These are phyloP conservation scores for Crithidia thermophila DNA, from an alignment of 208 protist genomes.

Conservation along the genomic window DNA sequence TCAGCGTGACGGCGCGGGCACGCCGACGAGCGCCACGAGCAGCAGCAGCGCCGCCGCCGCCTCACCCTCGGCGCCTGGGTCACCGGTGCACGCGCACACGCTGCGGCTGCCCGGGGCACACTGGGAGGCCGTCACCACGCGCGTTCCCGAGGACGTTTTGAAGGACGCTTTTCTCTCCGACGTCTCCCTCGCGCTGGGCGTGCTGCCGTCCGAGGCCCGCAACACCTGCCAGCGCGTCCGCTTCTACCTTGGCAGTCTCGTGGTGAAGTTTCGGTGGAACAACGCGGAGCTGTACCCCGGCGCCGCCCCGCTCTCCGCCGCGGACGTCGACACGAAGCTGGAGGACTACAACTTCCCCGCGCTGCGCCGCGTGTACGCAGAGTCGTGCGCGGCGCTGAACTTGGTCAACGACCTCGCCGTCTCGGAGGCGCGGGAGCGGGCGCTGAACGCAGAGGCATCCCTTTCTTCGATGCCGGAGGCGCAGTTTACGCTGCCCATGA, in stretches of 20 bases:
- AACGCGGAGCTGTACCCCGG: constrained; percentile 28
- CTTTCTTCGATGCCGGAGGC: not conserved
- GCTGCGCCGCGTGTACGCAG: constrained; percentile 26
- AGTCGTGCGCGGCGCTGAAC: constrained; percentile 10
- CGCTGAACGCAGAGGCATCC: not conserved
- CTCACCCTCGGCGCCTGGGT: not conserved
- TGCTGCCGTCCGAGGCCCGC: constrained; percentile 31
- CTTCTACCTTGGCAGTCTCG: constrained; percentile 21
- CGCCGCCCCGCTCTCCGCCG: constrained; percentile 19
- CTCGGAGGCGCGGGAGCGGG: not conserved
- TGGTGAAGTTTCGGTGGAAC: constrained; percentile 29
- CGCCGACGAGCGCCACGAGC: not conserved
- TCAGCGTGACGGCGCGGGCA: not conserved
- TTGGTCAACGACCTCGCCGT: constrained; percentile 9
- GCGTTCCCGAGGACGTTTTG: constrained; percentile 9
- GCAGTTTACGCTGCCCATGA: constrained; percentile 5
- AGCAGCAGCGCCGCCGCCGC: not conserved
- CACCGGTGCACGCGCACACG: constrained; percentile 17
- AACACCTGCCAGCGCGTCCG: constrained; percentile 21
- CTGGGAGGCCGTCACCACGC: constrained; percentile 17
- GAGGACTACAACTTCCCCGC: constrained; percentile 18
- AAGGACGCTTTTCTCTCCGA: constrained; percentile 22
- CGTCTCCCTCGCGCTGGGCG: constrained; percentile 6
- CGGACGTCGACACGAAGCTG: constrained; percentile 36
- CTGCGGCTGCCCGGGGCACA: constrained; percentile 23